Conservation (phyloP, 169 alveolate genomes). For the Eimeria tenella region DNA sequence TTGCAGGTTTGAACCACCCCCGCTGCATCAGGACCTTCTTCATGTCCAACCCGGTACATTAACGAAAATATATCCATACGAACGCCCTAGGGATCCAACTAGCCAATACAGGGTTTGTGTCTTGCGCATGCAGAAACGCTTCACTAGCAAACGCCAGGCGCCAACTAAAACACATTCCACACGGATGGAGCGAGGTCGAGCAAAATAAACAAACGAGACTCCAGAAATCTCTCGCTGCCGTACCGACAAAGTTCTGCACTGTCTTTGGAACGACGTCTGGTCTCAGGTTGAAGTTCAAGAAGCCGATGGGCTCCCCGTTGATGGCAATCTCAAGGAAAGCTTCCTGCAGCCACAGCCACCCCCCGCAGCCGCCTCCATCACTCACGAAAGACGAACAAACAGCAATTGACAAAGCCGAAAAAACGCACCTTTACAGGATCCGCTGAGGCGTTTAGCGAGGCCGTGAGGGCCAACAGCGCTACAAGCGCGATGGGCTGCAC, state of each 20-base stretch:
- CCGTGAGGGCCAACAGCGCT: conserved; percentile 17
- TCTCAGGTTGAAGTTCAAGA: conserved; percentile 88
- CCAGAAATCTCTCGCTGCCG: not conserved
- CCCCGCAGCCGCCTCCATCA: not conserved
- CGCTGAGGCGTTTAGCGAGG: conserved; percentile 24
- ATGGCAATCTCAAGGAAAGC: conserved; percentile 92
- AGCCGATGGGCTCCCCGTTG: conserved; percentile 87
- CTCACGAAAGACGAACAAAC: not conserved
- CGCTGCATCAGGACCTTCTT: too few species aligned
- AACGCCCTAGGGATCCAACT: too few species aligned
- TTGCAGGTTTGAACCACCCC: too few species aligned
- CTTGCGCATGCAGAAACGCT: not conserved
- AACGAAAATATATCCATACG: too few species aligned
- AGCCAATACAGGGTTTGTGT: too few species aligned
- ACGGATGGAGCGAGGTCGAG: too few species aligned
- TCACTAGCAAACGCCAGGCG: too few species aligned
- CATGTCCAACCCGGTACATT: too few species aligned
- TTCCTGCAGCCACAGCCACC: conserved; percentile 34
- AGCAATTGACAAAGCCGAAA: too few species aligned
- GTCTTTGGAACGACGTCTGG: conserved; percentile 95
- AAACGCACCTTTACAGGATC: conserved; percentile 48
- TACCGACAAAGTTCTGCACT: conserved; percentile 94
- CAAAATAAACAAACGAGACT: not conserved
- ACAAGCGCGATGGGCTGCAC: conserved; percentile 26
- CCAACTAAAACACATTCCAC: too few species aligned